Percentiles rank a stretch among this genome's conserved stretches.
Evolutionary conservation across 257 asterid genomes (phyloP).

Genomic region (Striga asiatica): DNA sequence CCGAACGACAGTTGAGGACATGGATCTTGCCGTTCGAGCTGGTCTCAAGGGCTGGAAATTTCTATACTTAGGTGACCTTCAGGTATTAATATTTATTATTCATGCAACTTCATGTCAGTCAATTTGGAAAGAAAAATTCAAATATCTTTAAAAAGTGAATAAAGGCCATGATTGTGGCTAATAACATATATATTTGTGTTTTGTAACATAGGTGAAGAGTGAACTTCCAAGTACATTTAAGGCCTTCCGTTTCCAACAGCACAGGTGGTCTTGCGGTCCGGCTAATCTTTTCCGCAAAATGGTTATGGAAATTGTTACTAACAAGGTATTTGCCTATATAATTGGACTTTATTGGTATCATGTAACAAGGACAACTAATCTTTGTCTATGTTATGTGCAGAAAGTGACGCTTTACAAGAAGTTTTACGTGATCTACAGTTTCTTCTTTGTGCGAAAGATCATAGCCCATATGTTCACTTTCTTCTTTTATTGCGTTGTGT

Average conservation of each 20-base stretch:
- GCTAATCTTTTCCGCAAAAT: slow-evolving; percentile 88
- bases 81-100: too few species aligned
- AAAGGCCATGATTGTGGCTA: too few species aligned
- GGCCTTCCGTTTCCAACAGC: slow-evolving; percentile 94
- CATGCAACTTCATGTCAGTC: background rate
- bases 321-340: slow-evolving; percentile 72
- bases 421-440: slow-evolving; percentile 90
- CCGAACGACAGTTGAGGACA: slow-evolving; percentile 90
- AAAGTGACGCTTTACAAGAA: slow-evolving; percentile 74
- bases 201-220: slow-evolving; percentile 49
- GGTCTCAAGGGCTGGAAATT: slow-evolving; percentile 96
- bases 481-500: slow-evolving; percentile 56
- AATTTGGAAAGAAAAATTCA: too few species aligned
- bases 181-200: background rate
- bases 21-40: slow-evolving; percentile 95
- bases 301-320: slow-evolving; percentile 67
- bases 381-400: slow-evolving; percentile 29
- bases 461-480: slow-evolving; percentile 90
- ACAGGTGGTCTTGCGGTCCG: slow-evolving; percentile 97
- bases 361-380: too few species aligned
- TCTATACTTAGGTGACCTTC: slow-evolving; percentile 78
- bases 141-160: too few species aligned
- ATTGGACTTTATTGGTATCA: too few species aligned
- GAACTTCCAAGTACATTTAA: slow-evolving; percentile 94
- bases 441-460: slow-evolving; percentile 91